Base-by-base conservation (phyloP, 169 alveolate genomes). In the Plasmodium cynomolgi region DNA sequence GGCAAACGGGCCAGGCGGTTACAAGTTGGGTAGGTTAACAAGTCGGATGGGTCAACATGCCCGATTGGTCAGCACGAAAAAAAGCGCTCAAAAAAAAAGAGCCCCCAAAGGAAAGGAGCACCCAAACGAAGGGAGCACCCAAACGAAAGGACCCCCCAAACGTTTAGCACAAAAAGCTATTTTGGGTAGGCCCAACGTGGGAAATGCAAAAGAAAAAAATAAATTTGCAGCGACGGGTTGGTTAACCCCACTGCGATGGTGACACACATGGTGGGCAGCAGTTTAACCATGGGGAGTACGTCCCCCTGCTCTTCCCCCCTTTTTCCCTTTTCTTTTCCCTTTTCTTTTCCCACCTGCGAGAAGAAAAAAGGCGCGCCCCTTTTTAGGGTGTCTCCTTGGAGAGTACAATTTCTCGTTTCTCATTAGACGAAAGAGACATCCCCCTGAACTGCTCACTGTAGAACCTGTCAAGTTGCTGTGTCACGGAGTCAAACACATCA, bases 321-420 rank as follows among this genome's bases (percentile, higher is more conserved):
- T n/a, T n/a, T n/a, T n/a, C n/a, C n/a, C n/a, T n/a, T n/a, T n/a
- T n/a, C n/a, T n/a, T n/a, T n/a, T n/a, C n/a, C n/a, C n/a, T n/a
- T n/a, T n/a, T n/a, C n/a, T n/a, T n/a, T n/a, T n/a, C n/a, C n/a
- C n/a, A n/a, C n/a, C n/a, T 44, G 5, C 58, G 58, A 44, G 5
- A 44, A 44, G 58, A n/a, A n/a, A 44, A 11, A 44, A 39, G 7
- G n/a, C 37, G 17, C 26, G 20, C 34, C 31, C 17, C 17, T 80
- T n/a, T 79, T 54, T 56, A 82, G 37, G 41, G 68, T 17, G 0
- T 50, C 50, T 39, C 75, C 75, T 85, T 85, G 6, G 77, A 34
- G 2, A 88, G 73, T 11, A 68, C 84, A 44, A 88, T 44, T 68
- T 88, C 94, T 50, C 94, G 39, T 5, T 88, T 88, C 72, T 88